These are phyloP conservation scores for Fusarium ramigenum DNA, from an alignment of 2,329 filamentous ascomycete species.

Conservation along the genomic window DNA sequence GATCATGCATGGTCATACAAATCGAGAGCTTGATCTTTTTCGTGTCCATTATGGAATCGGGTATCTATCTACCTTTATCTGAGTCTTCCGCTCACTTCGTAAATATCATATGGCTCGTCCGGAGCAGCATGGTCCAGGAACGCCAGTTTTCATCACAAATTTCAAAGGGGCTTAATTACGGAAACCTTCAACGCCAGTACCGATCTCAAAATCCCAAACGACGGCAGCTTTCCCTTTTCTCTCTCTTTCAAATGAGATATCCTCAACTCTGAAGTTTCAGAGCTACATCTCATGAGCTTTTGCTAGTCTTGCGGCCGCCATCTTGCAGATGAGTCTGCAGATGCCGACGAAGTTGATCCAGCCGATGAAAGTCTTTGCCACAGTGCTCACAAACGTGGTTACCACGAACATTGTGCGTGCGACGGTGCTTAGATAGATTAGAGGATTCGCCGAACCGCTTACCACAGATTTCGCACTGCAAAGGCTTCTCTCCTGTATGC, in stretches of 20 bases:
- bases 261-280: background rate
- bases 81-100: conserved; percentile 11
- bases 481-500: conserved; percentile 72
- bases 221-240: background rate
- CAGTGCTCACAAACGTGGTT: conserved; percentile 64
- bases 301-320: conserved; percentile 28
- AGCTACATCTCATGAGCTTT: conserved; percentile 11
- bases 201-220: conserved; percentile 11
- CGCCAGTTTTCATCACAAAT: conserved; percentile 6
- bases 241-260: background rate
- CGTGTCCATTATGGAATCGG: conserved; percentile 18
- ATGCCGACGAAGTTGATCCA: conserved; percentile 70
- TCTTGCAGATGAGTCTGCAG: conserved; percentile 47
- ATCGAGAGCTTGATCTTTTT: background rate
- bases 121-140: conserved; percentile 17
- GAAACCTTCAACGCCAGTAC: conserved; percentile 22
- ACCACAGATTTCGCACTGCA: conserved; percentile 66
- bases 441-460: conserved; percentile 72
- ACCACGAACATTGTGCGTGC: conserved; percentile 66
- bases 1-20: background rate
- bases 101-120: conserved; percentile 7
- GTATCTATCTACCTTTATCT: conserved; percentile 34
- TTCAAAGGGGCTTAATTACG: conserved; percentile 1
- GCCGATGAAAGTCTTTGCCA: conserved; percentile 65
- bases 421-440: conserved; percentile 72